phyloP scores from a whole-genome alignment of 108 stramenopile genomes.

The Discostella stelligeroides region DNA sequence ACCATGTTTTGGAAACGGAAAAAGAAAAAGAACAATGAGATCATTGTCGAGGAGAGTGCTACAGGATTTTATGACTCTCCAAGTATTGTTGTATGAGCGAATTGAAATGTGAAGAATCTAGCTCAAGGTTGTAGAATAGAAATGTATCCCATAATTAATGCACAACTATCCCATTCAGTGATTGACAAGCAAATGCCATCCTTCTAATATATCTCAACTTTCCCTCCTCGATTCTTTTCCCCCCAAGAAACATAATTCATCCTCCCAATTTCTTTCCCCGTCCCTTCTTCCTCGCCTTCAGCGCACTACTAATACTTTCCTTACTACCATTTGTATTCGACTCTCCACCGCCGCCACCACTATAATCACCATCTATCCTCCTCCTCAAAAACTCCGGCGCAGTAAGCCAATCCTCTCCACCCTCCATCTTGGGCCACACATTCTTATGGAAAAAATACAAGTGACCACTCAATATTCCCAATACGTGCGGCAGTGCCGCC shows the following conservation, averaged over 20 bases:
- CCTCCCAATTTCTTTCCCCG: slow-evolving; percentile 77
- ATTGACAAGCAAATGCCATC: no score
- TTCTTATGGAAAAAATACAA: slow-evolving; percentile 83
- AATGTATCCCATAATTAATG: no score
- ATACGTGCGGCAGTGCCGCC: slow-evolving; percentile 82
- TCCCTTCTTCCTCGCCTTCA: slow-evolving; percentile 75
- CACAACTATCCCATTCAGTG: no score
- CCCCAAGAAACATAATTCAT: neutral
- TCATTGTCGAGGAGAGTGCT: neutral
- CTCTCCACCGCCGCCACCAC: slow-evolving; percentile 37
- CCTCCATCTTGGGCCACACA: slow-evolving; percentile 79
- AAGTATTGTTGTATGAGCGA: slow-evolving; percentile 3
- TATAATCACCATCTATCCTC: slow-evolving; percentile 72
- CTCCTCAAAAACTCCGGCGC: slow-evolving; percentile 72
- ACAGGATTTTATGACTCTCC: slow-evolving; percentile 12
- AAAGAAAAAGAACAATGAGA: slow-evolving; percentile 12
- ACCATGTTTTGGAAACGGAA: slow-evolving; percentile 12
- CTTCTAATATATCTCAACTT: no score
- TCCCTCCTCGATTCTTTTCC: neutral
- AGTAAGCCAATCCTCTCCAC: slow-evolving; percentile 85
- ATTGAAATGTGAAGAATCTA: no score
- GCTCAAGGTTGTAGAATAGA: no score
- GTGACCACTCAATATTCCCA: slow-evolving; percentile 89
- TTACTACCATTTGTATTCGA: slow-evolving; percentile 56
- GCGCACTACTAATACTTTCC: slow-evolving; percentile 59